Base-by-base conservation (phyloP, 305 asterid genomes). In the Stenogyne calaminthoides region DNA sequence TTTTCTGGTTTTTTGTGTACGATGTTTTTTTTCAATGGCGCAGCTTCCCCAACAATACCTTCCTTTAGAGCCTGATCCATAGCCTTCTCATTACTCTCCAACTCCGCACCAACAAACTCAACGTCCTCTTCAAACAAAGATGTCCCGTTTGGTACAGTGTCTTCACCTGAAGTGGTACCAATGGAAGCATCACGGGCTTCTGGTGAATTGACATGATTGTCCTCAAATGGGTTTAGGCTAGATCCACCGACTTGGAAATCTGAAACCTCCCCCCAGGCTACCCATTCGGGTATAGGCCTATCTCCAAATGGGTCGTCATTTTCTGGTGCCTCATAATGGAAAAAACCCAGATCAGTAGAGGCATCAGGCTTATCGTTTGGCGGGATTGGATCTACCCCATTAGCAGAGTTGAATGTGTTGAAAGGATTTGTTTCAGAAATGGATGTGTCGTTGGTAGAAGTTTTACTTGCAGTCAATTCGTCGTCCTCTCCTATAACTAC, bases 121-220 rank as follows among this genome's bases (percentile, higher is more conserved):
- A 90, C 96, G 49, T 92, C 99, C 86, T 95, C 99, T 83, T 95
- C 98, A 58, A 95, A 95, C 81, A 95, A 78, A 42, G 96, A 95
- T 11, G 92, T 67, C 71, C 90, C 90, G 12, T 86, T 85, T 40
- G 96, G 79, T 39, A 83, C 25, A 36, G 80, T 34, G 52, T 78
- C 82, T 77, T 78, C 89, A 67, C 81, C 74, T 16, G 85, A 76
- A 47, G 29, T 25, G 59, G 85, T 58, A 40, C 75, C 78, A 22
- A 60, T 11, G 5, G 81, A 80, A 11, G 65, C 67, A 47, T 59
- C 19, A 54, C 12, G 34, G 7, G 71, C 75, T 67, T 70, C 80
- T 15, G 61, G 62, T 0, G 79, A 46, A 51, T 70, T 60, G 47
- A 70, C 71, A 42, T 69, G 64, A 65, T 72, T 76, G 56, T 65